phyloP scores from a whole-genome alignment of 257 asterid genomes.

The Ballota nigra region DNA sequence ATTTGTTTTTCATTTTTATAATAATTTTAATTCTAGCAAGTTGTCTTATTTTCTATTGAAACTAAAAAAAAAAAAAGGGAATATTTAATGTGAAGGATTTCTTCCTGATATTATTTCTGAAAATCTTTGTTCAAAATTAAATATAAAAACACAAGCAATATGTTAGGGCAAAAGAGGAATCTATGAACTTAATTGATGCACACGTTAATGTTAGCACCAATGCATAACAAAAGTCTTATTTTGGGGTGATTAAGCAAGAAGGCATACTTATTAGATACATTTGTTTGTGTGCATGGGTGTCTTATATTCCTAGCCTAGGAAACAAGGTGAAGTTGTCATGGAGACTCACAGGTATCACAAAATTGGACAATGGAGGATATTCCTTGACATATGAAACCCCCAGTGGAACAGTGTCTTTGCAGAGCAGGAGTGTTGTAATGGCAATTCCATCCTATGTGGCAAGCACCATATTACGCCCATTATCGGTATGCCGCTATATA shows the following conservation, averaged over 20 bases:
- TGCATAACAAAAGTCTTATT: neutral
- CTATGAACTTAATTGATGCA: neutral
- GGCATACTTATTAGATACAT: constrained; percentile 21
- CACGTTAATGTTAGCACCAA: neutral
- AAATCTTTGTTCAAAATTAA: neutral
- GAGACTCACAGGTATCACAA: constrained; percentile 66
- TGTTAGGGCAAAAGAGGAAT: neutral
- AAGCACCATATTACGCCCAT: constrained; percentile 68
- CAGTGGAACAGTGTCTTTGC: constrained; percentile 60
- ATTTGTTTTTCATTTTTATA: neutral
- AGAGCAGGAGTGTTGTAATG: constrained; percentile 74
- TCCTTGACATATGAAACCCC: constrained; percentile 81
- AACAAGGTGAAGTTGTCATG: constrained; percentile 81
- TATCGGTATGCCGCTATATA: constrained; percentile 66
- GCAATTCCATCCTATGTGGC: constrained; percentile 88
- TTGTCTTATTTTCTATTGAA: constrained; percentile 2
- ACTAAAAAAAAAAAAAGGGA: neutral
- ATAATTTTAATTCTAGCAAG: neutral
- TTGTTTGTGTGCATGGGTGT: constrained; percentile 16
- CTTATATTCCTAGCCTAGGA: constrained; percentile 63
- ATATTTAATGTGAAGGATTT: neutral
- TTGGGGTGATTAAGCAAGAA: neutral
- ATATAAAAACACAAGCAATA: neutral
- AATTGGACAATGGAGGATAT: constrained; percentile 60
- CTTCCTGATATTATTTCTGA: neutral